Base-by-base conservation (phyloP, 208 protist species). In the Wallacemonas sp. region DNA sequence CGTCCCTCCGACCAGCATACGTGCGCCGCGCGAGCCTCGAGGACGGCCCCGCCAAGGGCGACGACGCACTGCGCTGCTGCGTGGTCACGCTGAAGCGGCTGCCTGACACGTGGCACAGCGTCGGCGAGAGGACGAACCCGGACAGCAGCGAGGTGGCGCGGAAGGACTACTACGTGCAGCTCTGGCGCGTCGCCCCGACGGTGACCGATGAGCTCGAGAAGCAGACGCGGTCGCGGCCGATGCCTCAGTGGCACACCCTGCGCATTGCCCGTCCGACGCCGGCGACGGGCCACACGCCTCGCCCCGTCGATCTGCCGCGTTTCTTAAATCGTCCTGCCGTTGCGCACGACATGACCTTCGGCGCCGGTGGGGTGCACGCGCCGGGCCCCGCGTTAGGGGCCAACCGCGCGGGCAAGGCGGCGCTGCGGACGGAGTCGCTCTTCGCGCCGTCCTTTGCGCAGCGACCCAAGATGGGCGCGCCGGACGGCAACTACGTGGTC, bases 151-250 rank as follows among this genome's bases (percentile, higher is more conserved):
- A 59, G 32, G 4, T 26, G 12, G 52, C 52, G 20, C 52, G 52
- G 3, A 59, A 41, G 52, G 52, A 59, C n/a, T 59, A 59, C 32
- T 59, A 59, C 52, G 52, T 59, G 18, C 52, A 59, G 52, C 25
- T 59, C 18, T 59, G 52, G 52, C 52, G 52, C n/a, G 52, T 41
- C n/a, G 52, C 52, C 4, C 52, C 52, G 11, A n/a, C 14, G 7
- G 52, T 59, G 7, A 44, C 52, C 5, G 52, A 59, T 29, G 52
- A 5, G 31, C 52, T 59, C n/a, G 52, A 59, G 16, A 3, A 5
- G 32, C 25, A 59, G 22, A 41, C 52, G n/a, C 52, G 52, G 14
- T 41, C 52, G 8, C 52, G 31, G 3, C 18, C 52, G 52, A 59
- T 59, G 52, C 52, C 52, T 8, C 8, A 33, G 12, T 59, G 52